A percentile compares a stretch with the other conserved stretches of the same genome.
phyloP scores from a whole-genome alignment of 2,329 filamentous ascomycete genomes.

The Fusarium siculi region DNA sequence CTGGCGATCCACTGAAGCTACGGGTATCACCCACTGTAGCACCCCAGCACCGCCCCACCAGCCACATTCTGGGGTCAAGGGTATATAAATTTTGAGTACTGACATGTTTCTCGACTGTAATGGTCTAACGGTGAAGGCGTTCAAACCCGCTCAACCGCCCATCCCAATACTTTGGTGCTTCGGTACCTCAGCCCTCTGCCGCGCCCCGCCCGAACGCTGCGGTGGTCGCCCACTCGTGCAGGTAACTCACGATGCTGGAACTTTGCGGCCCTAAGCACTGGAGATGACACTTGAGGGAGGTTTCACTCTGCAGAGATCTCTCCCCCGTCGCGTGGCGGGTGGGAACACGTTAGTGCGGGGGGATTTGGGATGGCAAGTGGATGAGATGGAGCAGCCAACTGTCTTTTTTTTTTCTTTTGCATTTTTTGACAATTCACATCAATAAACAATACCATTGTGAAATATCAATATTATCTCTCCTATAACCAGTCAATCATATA shows the following conservation, averaged over 20 bases:
- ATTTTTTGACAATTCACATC: slow-evolving; percentile 19
- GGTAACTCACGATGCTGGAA: slow-evolving; percentile 73
- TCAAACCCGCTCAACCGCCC: slow-evolving; percentile 62
- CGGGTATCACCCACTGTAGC: background rate
- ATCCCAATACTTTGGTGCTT: slow-evolving; percentile 55
- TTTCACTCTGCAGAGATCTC: slow-evolving; percentile 77
- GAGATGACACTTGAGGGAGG: slow-evolving; percentile 77
- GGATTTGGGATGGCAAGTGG: slow-evolving; percentile 65
- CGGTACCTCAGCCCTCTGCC: slow-evolving; percentile 60
- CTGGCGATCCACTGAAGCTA: background rate
- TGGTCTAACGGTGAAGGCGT: slow-evolving; percentile 70
- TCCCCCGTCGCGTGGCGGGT: slow-evolving; percentile 76
- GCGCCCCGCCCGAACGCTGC: slow-evolving; percentile 76
- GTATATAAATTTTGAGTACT: slow-evolving; percentile 42
- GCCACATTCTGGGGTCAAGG: accelerated
- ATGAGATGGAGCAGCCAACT: slow-evolving; percentile 67
- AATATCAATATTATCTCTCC: background rate
- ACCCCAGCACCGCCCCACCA: background rate
- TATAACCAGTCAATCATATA: background rate
- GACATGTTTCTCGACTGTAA: slow-evolving; percentile 61
- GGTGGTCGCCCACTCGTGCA: slow-evolving; percentile 73
- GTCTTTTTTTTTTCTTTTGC: slow-evolving; percentile 44
- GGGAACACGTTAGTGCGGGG: slow-evolving; percentile 71
- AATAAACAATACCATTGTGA: accelerated
- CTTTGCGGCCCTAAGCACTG: slow-evolving; percentile 71